A percentile compares a stretch with the other conserved stretches of the same genome.
Evolutionary conservation across 2,329 filamentous ascomycete genomes (phyloP).

Genomic region (Stylonectria norvegica): DNA sequence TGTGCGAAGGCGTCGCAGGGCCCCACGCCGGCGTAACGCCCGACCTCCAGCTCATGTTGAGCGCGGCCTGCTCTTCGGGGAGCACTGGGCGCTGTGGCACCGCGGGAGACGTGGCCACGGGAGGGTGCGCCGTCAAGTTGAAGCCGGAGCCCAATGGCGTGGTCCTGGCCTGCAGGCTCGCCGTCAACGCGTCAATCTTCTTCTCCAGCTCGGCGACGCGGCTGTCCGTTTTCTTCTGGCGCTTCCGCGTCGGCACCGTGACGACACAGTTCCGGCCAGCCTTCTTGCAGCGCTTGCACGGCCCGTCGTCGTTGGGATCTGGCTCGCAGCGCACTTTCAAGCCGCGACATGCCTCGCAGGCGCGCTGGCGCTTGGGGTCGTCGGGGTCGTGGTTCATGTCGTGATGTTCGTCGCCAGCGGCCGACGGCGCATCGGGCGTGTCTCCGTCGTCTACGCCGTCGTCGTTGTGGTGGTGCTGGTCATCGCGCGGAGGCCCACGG

Average conservation of each 20-base stretch:
- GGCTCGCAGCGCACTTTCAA: slow-evolving; percentile 85
- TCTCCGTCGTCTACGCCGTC: slow-evolving; percentile 23
- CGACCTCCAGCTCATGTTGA: slow-evolving; percentile 10
- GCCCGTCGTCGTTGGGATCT: slow-evolving; percentile 60
- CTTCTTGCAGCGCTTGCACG: slow-evolving; percentile 75
- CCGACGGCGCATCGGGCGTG: slow-evolving; percentile 18
- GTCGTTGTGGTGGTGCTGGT: too few species aligned
- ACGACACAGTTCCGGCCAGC: slow-evolving; percentile 74
- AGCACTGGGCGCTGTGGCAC: slow-evolving; percentile 6
- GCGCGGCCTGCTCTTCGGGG: slow-evolving; percentile 1
- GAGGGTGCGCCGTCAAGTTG: slow-evolving; percentile 6
- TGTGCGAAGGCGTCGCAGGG: slow-evolving; percentile 10
- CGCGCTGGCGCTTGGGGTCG: slow-evolving; percentile 65
- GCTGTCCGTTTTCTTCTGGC: slow-evolving; percentile 89
- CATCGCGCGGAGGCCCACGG: too few species aligned
- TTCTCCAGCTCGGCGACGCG: slow-evolving; percentile 86
- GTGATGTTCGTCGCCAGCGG: slow-evolving; percentile 16
- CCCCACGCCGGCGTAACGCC: slow-evolving; percentile 17
- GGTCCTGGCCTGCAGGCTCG: slow-evolving; percentile 64
- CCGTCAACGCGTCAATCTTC: slow-evolving; percentile 86
- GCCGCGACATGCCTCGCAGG: slow-evolving; percentile 72
- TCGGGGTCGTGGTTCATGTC: slow-evolving; percentile 19
- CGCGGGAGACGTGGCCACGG: slow-evolving; percentile 10
- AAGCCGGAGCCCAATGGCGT: slow-evolving; percentile 14
- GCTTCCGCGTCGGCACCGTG: slow-evolving; percentile 70